Evolutionary conservation across 208 protist genomes (phyloP).

Genomic region (Acanthamoeba triangularis): DNA sequence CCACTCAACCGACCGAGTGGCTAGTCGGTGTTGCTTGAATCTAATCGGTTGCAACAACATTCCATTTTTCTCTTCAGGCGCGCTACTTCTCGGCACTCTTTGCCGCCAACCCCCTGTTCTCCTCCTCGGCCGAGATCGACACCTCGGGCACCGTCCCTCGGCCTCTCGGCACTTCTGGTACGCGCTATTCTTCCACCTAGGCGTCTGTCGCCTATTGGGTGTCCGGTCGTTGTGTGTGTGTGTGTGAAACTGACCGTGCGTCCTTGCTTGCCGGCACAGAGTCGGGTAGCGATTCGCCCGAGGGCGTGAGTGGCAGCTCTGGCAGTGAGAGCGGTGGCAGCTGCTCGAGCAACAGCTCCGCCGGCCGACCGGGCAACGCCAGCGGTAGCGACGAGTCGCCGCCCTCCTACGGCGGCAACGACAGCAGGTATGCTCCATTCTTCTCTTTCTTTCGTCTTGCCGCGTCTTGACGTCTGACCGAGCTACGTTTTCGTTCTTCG

Average conservation of each 20-base stretch:
- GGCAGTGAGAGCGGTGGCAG: neutral
- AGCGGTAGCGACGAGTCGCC: neutral
- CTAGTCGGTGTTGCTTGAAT: too few species aligned
- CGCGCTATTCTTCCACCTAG: neutral
- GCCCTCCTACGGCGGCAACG: conserved; percentile 6
- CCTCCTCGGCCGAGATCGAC: conserved; percentile 12
- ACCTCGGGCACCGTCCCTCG: neutral
- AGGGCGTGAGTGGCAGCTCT: neutral
- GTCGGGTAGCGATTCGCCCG: too few species aligned
- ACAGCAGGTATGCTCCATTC: neutral
- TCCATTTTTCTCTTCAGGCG: neutral
- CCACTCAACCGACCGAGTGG: too few species aligned
- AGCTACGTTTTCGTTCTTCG: too few species aligned
- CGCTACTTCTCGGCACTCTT: conserved; percentile 5
- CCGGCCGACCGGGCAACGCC: neutral
- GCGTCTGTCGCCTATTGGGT: too few species aligned
- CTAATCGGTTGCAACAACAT: too few species aligned
- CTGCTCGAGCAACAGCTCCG: neutral
- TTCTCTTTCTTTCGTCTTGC: too few species aligned
- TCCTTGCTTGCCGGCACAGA: neutral
- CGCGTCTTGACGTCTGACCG: too few species aligned
- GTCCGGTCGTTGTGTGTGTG: too few species aligned
- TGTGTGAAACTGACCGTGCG: neutral
- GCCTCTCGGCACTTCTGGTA: neutral
- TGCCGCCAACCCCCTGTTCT: neutral